Evolutionary conservation across 768 basidiomycete species (phyloP).

Genomic region (Tylopilus rubrobrunneus): DNA sequence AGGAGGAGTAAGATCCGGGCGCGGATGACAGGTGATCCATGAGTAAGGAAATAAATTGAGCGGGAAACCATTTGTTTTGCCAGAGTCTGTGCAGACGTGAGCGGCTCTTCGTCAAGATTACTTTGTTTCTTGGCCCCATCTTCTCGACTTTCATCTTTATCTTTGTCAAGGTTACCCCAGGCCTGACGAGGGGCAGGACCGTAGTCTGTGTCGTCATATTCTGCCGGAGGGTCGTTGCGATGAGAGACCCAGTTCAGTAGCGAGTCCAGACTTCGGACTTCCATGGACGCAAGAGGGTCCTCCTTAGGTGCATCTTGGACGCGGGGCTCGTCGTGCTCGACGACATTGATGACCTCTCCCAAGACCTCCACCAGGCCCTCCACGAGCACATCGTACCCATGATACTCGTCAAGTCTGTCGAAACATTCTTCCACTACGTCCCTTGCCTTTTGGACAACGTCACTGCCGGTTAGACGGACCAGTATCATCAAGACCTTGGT

Average conservation of each 20-base stretch:
- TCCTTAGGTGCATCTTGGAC: slow-evolving; percentile 19
- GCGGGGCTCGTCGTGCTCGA: slow-evolving; percentile 51
- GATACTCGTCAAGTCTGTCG: slow-evolving; percentile 92
- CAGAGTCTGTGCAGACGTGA: slow-evolving; percentile 70
- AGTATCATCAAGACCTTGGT: slow-evolving; percentile 84
- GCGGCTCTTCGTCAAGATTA: slow-evolving; percentile 39
- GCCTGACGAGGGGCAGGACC: slow-evolving; percentile 56
- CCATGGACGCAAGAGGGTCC: slow-evolving; percentile 20
- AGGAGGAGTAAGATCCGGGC: slow-evolving; percentile 78
- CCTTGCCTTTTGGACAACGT: slow-evolving; percentile 83
- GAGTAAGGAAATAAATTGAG: slow-evolving; percentile 87
- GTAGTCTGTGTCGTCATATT: slow-evolving; percentile 46
- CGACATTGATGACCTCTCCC: slow-evolving; percentile 76
- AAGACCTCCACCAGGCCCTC: slow-evolving; percentile 87
- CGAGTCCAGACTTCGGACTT: slow-evolving; percentile 37
- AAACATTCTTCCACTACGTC: slow-evolving; percentile 98
- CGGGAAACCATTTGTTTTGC: slow-evolving; percentile 84
- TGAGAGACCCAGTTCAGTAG: slow-evolving; percentile 67
- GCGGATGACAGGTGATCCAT: slow-evolving; percentile 81
- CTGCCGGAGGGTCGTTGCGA: slow-evolving; percentile 34
- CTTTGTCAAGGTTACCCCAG: slow-evolving; percentile 43
- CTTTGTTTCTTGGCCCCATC: slow-evolving; percentile 12
- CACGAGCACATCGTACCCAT: slow-evolving; percentile 85
- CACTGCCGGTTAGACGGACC: slow-evolving; percentile 80
- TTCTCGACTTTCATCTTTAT: slow-evolving; percentile 23